Evolutionary conservation across 768 basidiomycete species (phyloP).

Genomic region (Suillus weaverae): DNA sequence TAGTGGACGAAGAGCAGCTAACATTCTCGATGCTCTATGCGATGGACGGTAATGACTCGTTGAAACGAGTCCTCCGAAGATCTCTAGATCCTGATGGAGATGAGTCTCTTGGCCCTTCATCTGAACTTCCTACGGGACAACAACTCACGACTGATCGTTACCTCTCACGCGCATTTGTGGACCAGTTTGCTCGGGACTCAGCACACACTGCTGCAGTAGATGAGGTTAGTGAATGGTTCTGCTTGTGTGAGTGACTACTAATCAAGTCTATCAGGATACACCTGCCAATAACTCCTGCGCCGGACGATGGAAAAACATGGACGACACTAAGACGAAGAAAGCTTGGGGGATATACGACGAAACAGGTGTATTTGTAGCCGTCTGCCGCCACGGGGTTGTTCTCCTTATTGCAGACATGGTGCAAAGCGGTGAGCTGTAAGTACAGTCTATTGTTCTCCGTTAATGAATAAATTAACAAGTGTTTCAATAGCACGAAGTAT

Average conservation of each 20-base stretch:
- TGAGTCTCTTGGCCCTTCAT: neutral
- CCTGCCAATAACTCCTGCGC: neutral
- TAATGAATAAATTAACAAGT: neutral
- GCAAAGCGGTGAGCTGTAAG: neutral
- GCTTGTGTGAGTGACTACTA: too few relatives aligned
- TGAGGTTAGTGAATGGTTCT: neutral
- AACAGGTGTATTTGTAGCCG: neutral
- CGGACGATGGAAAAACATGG: neutral
- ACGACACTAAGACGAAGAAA: neutral
- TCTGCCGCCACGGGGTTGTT: neutral
- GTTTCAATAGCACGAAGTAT: neutral
- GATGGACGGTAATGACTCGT: constrained; percentile 7
- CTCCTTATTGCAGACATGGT: neutral
- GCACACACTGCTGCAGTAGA: neutral
- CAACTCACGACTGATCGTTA: constrained; percentile 2
- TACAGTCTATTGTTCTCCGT: neutral
- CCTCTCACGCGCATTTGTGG: neutral
- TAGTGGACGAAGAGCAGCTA: neutral
- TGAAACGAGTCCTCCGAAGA: neutral
- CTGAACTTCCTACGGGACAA: neutral
- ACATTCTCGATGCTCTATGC: constrained; percentile 12
- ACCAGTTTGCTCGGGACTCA: neutral
- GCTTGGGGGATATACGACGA: neutral
- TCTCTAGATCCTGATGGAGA: neutral
- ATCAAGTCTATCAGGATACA: neutral